Conservation (phyloP, 139 green algal species). For the Micractinium conductrix region DNA sequence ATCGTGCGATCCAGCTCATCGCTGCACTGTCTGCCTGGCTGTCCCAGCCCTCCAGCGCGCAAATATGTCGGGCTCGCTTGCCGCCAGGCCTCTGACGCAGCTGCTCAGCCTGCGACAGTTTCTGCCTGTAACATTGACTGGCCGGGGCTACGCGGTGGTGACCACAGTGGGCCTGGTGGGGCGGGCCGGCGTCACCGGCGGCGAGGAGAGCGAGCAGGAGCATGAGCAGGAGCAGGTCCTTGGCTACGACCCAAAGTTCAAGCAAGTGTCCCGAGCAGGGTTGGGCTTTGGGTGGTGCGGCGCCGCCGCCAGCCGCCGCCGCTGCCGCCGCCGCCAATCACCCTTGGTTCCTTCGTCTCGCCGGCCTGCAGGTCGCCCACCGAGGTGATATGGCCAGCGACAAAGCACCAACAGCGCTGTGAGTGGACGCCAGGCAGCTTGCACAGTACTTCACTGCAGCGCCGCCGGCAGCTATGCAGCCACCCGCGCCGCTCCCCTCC, state of each 20-base stretch:
- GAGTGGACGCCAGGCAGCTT: neutral
- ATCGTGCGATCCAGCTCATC: too few relatives aligned
- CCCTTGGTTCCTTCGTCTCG: neutral
- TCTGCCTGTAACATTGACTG: too few relatives aligned
- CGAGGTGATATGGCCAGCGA: slow-evolving; percentile 41
- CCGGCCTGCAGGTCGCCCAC: slow-evolving; percentile 24
- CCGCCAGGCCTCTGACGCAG: neutral
- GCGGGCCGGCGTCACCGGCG: neutral
- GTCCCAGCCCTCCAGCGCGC: too few relatives aligned
- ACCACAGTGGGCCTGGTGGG: too few relatives aligned
- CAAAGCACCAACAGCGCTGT: slow-evolving; percentile 31
- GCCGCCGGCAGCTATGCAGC: neutral
- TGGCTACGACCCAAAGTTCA: neutral
- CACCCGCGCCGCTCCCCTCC: neutral
- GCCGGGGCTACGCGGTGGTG: too few relatives aligned
- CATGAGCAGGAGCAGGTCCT: neutral
- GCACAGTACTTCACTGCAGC: neutral
- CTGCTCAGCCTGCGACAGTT: neutral
- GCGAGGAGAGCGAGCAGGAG: neutral
- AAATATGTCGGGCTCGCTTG: too few relatives aligned
- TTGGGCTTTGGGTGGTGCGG: neutral
- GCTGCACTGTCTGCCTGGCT: too few relatives aligned
- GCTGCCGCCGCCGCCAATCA: neutral
- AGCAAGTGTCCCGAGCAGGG: neutral
- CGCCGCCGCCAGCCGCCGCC: neutral